Evolutionary conservation across 805 yeast genomes (phyloP).

Genomic region (Priceomyces castillae): DNA sequence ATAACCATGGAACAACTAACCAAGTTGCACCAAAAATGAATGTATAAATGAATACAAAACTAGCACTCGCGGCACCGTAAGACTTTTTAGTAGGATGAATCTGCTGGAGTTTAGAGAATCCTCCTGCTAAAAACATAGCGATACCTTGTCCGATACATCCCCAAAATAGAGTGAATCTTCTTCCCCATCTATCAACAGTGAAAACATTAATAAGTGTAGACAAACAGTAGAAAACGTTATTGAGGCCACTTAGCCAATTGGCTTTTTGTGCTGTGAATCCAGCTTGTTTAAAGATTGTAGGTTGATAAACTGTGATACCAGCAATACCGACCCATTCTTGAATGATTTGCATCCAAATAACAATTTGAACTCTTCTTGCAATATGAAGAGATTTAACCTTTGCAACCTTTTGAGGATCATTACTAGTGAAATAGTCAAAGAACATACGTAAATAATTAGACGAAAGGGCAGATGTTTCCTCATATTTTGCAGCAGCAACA

Average conservation of each 20-base stretch:
- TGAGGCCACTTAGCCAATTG: slow-evolving; percentile 24
- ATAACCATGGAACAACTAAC: slow-evolving; percentile 30
- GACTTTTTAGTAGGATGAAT: slow-evolving; percentile 2
- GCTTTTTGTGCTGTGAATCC: slow-evolving; percentile 15
- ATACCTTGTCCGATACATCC: slow-evolving; percentile 26
- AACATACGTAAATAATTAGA: slow-evolving; percentile 36
- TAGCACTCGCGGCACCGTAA: slow-evolving; percentile 20
- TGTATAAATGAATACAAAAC: slow-evolving; percentile 19
- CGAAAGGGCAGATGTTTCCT: slow-evolving; percentile 38
- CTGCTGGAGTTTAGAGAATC: slow-evolving; percentile 2
- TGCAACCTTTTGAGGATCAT: slow-evolving; percentile 38
- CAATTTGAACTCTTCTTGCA: slow-evolving; percentile 25
- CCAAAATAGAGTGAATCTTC: slow-evolving; percentile 39
- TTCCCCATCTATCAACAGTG: slow-evolving; percentile 46
- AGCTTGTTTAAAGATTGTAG: slow-evolving; percentile 21
- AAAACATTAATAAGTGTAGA: slow-evolving; percentile 36
- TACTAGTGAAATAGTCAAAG: slow-evolving; percentile 34
- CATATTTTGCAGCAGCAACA: slow-evolving; percentile 20
- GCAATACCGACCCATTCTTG: slow-evolving; percentile 26
- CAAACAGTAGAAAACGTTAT: slow-evolving; percentile 25
- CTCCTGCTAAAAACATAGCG: slow-evolving; percentile 18
- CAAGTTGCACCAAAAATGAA: slow-evolving; percentile 26
- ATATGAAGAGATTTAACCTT: slow-evolving; percentile 8
- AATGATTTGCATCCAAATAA: slow-evolving; percentile 17
- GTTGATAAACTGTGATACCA: slow-evolving; percentile 25